These are phyloP conservation scores for Colletotrichum liriopes DNA, from an alignment of 2,329 filamentous ascomycete genomes.

Conservation along the genomic window DNA sequence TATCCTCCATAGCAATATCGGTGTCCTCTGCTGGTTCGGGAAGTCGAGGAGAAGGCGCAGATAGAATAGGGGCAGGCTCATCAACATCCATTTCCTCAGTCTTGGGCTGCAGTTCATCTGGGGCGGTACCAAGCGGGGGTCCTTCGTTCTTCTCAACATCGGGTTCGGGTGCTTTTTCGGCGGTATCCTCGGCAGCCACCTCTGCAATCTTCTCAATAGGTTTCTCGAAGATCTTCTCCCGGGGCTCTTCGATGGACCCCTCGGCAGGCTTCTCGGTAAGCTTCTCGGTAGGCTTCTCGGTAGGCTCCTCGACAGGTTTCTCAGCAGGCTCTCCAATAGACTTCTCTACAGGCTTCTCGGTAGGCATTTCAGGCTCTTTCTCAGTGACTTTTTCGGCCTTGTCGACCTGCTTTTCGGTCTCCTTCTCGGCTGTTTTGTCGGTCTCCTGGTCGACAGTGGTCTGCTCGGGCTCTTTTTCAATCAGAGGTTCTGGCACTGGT, in stretches of 20 bases:
- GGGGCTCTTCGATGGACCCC: neutral
- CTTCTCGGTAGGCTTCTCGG: neutral
- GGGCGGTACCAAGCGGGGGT: neutral
- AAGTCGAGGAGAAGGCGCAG: constrained; percentile 20
- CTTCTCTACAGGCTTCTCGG: constrained; percentile 3
- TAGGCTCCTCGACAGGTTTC: neutral
- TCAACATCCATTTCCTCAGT: constrained; percentile 61
- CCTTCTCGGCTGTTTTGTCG: neutral
- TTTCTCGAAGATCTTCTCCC: constrained; percentile 5
- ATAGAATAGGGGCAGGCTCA: constrained; percentile 33
- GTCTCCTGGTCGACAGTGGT: constrained; percentile 5
- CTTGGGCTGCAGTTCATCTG: constrained; percentile 51
- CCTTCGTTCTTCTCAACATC: constrained; percentile 42
- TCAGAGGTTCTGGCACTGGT: neutral
- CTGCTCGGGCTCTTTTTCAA: constrained; percentile 25
- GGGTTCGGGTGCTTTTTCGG: constrained; percentile 9
- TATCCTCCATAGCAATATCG: constrained; percentile 46
- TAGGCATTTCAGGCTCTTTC: neutral
- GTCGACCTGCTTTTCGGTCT: neutral
- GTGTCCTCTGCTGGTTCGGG: constrained; percentile 3
- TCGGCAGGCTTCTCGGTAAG: neutral
- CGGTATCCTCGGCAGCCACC: neutral
- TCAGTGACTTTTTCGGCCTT: constrained; percentile 2
- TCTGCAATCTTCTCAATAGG: constrained; percentile 1
- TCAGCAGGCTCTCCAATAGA: neutral